Conservation (phyloP, 345 rosid species). For the Hevea brasiliensis region DNA sequence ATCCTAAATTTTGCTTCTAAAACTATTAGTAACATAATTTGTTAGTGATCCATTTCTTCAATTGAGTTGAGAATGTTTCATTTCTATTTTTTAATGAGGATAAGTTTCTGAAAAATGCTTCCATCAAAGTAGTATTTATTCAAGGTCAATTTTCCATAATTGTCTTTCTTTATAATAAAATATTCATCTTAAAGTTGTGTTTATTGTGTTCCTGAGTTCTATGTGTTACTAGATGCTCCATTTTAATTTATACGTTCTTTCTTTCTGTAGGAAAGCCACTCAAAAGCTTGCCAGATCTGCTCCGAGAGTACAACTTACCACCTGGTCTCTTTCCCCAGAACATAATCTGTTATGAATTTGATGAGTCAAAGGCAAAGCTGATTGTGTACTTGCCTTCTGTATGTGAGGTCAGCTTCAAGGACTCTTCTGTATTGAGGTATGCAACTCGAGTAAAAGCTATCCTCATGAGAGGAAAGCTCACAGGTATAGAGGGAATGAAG, state of each 20-base stretch:
- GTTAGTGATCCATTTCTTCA: constrained; percentile 1
- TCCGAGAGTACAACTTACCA: constrained; percentile 86
- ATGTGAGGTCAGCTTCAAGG: constrained; percentile 82
- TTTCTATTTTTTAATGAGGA: background rate
- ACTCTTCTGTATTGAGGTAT: constrained; percentile 77
- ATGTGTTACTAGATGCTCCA: constrained; percentile 1
- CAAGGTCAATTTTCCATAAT: background rate
- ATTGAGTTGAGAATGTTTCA: background rate
- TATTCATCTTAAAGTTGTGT: background rate
- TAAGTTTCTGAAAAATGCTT: background rate
- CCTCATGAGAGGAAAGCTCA: constrained; percentile 71
- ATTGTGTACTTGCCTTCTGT: constrained; percentile 71
- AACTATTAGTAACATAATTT: background rate
- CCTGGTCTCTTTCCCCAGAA: constrained; percentile 89
- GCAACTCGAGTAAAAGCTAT: constrained; percentile 78
- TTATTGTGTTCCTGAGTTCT: too few species aligned
- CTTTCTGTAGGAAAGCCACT: constrained; percentile 59
- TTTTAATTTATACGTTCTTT: background rate
- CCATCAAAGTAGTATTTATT: background rate
- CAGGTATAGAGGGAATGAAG: constrained; percentile 91
- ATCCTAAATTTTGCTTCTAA: background rate
- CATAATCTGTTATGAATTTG: constrained; percentile 84
- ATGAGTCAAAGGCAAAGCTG: constrained; percentile 76
- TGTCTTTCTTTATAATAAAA: background rate
- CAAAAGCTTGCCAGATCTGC: constrained; percentile 81